Conservation (phyloP, 179 eudicot genomes). For the Vitellaria paradoxa region DNA sequence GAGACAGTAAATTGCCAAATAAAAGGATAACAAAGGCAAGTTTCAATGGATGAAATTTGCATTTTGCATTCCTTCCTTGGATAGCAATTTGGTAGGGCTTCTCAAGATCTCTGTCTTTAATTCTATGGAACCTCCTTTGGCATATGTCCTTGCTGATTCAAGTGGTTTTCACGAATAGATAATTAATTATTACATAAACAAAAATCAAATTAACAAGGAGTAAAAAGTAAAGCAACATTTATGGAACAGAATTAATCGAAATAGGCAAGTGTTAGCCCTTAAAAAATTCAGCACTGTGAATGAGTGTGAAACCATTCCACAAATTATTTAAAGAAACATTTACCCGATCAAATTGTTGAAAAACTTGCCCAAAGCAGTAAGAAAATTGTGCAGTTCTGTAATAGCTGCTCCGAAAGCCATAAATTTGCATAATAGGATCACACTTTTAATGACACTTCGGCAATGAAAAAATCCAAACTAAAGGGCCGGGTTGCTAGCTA, state of each 20-base stretch:
- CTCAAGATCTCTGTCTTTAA: conserved; percentile 45
- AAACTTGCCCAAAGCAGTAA: too few species aligned
- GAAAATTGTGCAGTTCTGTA: too few species aligned
- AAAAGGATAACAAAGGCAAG: conserved; percentile 41
- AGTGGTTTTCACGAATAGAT: neutral
- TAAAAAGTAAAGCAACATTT: neutral
- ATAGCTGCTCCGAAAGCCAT: too few species aligned
- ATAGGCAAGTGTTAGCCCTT: neutral
- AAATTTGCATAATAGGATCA: too few species aligned
- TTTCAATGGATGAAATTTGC: conserved; percentile 48
- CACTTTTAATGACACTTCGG: too few species aligned
- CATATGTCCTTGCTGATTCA: conserved; percentile 57
- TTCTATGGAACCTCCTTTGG: conserved; percentile 63
- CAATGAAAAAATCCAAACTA: too few species aligned
- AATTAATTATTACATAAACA: neutral
- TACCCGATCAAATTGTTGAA: too few species aligned
- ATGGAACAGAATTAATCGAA: neutral
- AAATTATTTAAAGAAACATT: too few species aligned
- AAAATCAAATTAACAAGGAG: too few species aligned
- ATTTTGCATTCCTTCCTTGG: conserved; percentile 40
- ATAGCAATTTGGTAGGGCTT: conserved; percentile 29
- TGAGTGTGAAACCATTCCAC: too few species aligned
- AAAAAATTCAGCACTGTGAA: too few species aligned
- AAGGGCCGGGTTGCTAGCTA: too few species aligned
- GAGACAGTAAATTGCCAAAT: conserved; percentile 30